phyloP scores from a whole-genome alignment of 2,329 filamentous ascomycete genomes.

The Xylaria hypoxylon region DNA sequence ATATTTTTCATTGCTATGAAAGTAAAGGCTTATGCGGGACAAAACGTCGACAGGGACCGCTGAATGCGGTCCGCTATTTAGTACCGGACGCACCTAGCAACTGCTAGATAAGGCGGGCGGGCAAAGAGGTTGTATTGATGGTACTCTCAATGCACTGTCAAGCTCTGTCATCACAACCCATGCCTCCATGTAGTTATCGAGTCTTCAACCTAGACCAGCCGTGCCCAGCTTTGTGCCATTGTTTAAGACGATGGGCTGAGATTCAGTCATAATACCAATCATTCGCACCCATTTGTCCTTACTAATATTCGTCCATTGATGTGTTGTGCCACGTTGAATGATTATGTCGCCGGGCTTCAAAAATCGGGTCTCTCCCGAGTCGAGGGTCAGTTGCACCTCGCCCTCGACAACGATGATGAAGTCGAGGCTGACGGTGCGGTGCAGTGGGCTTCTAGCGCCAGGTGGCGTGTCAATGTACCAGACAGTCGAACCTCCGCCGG shows the following conservation, averaged over 20 bases:
- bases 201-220: slow-evolving; percentile 6
- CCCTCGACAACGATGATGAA: slow-evolving; percentile 35
- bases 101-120: too few species aligned
- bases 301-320: slow-evolving; percentile 12
- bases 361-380: slow-evolving; percentile 33
- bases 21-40: too few species aligned
- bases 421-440: slow-evolving; percentile 36
- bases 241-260: slow-evolving; percentile 13
- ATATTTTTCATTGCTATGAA: too few species aligned
- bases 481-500: slow-evolving; percentile 26
- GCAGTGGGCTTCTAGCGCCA: slow-evolving; percentile 20
- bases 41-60: too few species aligned
- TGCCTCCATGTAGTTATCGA: too few species aligned
- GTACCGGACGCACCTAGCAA: too few species aligned
- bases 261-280: not conserved
- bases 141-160: too few species aligned
- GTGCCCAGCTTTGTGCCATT: slow-evolving; percentile 15
- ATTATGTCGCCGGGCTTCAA: slow-evolving; percentile 27
- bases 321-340: slow-evolving; percentile 12
- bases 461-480: slow-evolving; percentile 35
- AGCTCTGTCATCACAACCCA: too few species aligned
- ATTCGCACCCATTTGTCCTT: slow-evolving; percentile 16
- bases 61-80: too few species aligned
- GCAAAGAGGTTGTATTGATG: too few species aligned
- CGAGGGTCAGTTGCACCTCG: slow-evolving; percentile 34